Conservation (phyloP, 805 yeast genomes). For the Brettanomyces naardenensis region DNA sequence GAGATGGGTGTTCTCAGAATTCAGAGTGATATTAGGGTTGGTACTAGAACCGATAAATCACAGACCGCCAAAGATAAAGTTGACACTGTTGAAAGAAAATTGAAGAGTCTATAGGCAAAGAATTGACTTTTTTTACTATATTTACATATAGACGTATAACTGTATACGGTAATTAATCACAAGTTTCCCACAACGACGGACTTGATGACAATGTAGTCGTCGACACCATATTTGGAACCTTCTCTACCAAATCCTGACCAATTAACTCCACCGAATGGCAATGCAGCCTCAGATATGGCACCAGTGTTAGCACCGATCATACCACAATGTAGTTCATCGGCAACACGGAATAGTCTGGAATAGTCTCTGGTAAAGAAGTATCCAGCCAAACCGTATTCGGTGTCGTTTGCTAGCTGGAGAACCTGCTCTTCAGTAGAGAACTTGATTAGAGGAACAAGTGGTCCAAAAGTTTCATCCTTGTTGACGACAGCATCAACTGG, state of each 20-base stretch:
- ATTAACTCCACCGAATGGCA: constrained; percentile 74
- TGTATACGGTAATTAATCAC: background rate
- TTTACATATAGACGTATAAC: background rate
- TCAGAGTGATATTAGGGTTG: constrained; percentile 81
- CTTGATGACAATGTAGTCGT: constrained; percentile 63
- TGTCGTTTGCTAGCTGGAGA: constrained; percentile 50
- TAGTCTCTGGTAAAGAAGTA: constrained; percentile 59
- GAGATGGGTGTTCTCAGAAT: constrained; percentile 66
- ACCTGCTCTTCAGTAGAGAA: constrained; percentile 62
- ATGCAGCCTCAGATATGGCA: constrained; percentile 55
- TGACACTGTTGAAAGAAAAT: constrained; percentile 51
- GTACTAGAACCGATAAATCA: constrained; percentile 70
- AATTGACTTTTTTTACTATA: too few relatives aligned
- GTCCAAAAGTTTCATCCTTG: constrained; percentile 77
- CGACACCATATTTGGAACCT: constrained; percentile 69
- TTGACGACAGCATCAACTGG: constrained; percentile 48
- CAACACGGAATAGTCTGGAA: constrained; percentile 46
- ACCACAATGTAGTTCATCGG: constrained; percentile 65
- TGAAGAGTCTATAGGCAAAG: constrained; percentile 14
- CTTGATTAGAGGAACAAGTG: constrained; percentile 63
- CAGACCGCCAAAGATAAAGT: constrained; percentile 72
- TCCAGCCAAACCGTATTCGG: constrained; percentile 71
- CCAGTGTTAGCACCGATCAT: constrained; percentile 83
- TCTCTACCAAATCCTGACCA: constrained; percentile 78
- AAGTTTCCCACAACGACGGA: constrained; percentile 45